Evolutionary conservation across 2,329 filamentous ascomycete species (phyloP).

Genomic region (Colletotrichum sansevieriae): DNA sequence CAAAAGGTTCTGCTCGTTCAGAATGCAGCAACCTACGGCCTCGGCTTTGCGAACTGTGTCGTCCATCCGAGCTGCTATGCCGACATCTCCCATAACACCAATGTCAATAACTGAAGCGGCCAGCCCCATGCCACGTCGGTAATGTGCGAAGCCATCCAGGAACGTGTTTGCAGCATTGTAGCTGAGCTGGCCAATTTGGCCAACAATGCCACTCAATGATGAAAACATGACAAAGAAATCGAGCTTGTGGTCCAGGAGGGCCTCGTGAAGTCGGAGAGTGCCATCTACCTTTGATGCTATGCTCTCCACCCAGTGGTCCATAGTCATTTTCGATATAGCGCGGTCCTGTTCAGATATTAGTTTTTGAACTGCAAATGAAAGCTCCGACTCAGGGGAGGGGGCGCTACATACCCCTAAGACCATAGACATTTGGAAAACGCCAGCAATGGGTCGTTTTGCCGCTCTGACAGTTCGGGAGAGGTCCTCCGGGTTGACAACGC

Average conservation of each 20-base stretch:
- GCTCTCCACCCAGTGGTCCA: neutral
- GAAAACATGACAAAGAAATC: constrained; percentile 1
- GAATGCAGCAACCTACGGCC: neutral
- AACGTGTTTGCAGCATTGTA: constrained; percentile 48
- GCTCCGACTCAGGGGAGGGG: no score
- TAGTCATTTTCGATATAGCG: neutral
- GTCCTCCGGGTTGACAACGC: neutral
- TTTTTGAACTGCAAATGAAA: no score
- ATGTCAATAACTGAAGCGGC: neutral
- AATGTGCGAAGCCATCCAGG: constrained; percentile 9
- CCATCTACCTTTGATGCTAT: neutral
- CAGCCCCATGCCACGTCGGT: neutral
- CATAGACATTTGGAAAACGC: constrained; percentile 1
- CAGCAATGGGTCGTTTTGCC: neutral
- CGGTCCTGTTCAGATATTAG: no score
- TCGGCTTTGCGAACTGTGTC: constrained; percentile 26
- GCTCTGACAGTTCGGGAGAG: neutral
- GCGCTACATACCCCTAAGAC: neutral
- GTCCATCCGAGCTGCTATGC: constrained; percentile 15
- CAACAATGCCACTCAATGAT: neutral
- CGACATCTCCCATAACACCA: neutral
- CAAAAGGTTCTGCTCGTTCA: constrained; percentile 15
- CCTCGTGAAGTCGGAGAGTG: neutral
- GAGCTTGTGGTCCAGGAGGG: neutral
- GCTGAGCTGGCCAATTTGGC: constrained; percentile 47